Conservation (phyloP, 805 yeast species). For the Candida chilensis region DNA sequence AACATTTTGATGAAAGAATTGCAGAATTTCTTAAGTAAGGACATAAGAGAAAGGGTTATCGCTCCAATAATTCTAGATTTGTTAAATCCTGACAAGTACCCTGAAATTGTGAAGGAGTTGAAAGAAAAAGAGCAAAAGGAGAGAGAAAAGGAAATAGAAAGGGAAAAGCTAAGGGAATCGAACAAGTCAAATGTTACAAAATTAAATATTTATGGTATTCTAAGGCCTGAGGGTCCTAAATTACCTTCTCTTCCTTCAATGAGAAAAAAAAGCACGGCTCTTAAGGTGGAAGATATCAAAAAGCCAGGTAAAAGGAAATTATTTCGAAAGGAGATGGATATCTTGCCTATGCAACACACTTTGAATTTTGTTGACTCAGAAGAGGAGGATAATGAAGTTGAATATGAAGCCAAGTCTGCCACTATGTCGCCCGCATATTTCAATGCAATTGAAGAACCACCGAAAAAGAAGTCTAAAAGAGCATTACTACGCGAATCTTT, state of each 20-base stretch:
- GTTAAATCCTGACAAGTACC: conserved; percentile 50
- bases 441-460: conserved; percentile 4
- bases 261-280: too few species aligned
- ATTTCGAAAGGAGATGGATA: conserved; percentile 9
- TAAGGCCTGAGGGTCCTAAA: background rate
- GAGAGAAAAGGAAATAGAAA: conserved; percentile 10
- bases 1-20: conserved; percentile 54
- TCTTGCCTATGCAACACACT: conserved; percentile 48
- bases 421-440: conserved; percentile 5
- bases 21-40: conserved; percentile 52
- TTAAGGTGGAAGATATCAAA: too few species aligned
- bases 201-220: background rate
- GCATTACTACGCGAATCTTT: conserved; percentile 1
- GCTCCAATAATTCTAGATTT: conserved; percentile 60
- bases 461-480: background rate
- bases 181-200: conserved; percentile 1
- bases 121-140: conserved; percentile 19
- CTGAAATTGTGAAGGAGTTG: conserved; percentile 29
- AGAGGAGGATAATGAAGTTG: conserved; percentile 17
- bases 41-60: conserved; percentile 63
- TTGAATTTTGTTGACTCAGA: conserved; percentile 34
- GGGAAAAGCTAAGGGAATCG: conserved; percentile 1
- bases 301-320: conserved; percentile 1
- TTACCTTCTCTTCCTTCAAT: background rate
- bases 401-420: conserved; percentile 4